These are phyloP conservation scores for Russula earlei DNA, from an alignment of 768 basidiomycete species.

Conservation along the genomic window DNA sequence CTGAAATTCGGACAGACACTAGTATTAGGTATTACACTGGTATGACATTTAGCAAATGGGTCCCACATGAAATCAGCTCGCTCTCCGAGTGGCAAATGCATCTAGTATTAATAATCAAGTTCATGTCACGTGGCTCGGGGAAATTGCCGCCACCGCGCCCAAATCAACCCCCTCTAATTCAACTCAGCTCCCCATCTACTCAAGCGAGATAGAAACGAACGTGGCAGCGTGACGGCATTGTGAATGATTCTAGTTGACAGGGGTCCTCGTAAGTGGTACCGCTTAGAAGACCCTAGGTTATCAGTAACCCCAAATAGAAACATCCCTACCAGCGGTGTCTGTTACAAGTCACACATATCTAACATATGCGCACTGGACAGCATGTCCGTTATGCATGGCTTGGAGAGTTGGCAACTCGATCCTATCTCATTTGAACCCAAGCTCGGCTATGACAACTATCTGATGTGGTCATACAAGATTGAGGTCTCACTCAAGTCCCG, in stretches of 20 bases:
- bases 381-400: neutral
- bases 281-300: neutral
- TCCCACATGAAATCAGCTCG: no score
- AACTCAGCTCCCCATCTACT: neutral
- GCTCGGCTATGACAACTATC: slow-evolving; percentile 14
- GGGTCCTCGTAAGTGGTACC: neutral
- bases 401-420: slow-evolving; percentile 14
- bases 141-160: no score
- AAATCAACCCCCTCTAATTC: no score
- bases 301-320: neutral
- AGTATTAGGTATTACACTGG: no score
- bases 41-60: no score
- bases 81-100: no score
- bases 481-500: slow-evolving; percentile 4
- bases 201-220: neutral
- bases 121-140: no score
- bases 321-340: neutral
- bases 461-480: slow-evolving; percentile 7
- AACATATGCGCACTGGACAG: neutral
- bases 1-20: no score
- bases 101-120: no score
- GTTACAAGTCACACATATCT: neutral
- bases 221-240: no score
- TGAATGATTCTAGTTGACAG: neutral
- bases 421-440: slow-evolving; percentile 16